Evolutionary conservation across 345 rosid species (phyloP), one percentile per base, ranked within the genome.

Genomic region (Corchorus capsularis): DNA sequence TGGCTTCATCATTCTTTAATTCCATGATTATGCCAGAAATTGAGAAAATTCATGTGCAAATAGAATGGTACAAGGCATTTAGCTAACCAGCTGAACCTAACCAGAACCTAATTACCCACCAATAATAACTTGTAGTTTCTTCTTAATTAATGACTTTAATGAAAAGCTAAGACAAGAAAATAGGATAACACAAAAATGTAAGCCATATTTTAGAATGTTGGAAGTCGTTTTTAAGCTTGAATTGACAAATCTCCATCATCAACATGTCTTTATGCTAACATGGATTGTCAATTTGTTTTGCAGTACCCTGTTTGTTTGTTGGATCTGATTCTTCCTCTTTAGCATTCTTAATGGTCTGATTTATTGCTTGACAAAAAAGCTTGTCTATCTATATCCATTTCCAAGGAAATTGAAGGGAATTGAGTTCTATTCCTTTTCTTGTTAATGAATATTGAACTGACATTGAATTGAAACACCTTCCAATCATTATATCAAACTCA

Each of bases 311-410:
- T 43, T 43, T 41, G 41, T 64, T 12, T 19, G 34, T 6, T 39
- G 11, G 53, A 66, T 66, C 70, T 17, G 32, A 46, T 66, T 45
- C 70, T 45, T 66, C 10, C 45, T 2, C 70, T n/a, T n/a, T 22
- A 5, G 70, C 49, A 66, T 4, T 66, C 17, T 45, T 6, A 45
- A 12, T 45, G 53, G 54, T 19, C 70, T 12, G 34, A 43, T 32
- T 65, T 65, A n/a, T 43, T 45, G 67, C 67, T 63, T 41, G 47
- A 63, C 22, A 22, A 4, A 12, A 59, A 59, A 59, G 63, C 63
- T 59, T 57, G 14, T 57, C 62, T 57, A 2, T 59, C 37, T 22
- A 35, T 22, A 1, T 32, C 13, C 41, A n/a, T 27, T 27, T 27
- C 27, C 64, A 4, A 3, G 35, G 2, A 13, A 59, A 9, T 20